Evolutionary conservation across 2,329 filamentous ascomycete species (phyloP).

Genomic region (Aspergillus brunneoviolaceus): DNA sequence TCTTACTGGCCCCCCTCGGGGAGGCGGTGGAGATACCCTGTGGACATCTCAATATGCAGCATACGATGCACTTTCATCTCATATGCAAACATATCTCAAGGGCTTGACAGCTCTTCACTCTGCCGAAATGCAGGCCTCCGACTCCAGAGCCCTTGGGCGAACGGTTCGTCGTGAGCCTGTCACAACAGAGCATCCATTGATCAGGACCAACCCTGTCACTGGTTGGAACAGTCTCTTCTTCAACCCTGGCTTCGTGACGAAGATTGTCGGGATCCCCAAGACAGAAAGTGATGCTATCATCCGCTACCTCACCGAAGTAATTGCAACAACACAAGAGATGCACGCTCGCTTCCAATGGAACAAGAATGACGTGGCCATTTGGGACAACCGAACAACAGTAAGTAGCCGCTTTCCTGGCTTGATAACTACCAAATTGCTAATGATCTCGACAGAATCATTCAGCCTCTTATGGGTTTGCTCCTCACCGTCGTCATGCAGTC

Average conservation of each 20-base stretch:
- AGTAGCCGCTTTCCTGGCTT: constrained; percentile 15
- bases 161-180: constrained; percentile 54
- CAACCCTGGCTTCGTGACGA: constrained; percentile 58
- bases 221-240: constrained; percentile 63
- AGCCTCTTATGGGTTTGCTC: constrained; percentile 57
- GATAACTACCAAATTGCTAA: not conserved
- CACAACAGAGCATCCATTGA: constrained; percentile 56
- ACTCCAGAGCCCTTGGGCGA: constrained; percentile 51
- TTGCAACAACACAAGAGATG: constrained; percentile 63
- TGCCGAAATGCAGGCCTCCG: constrained; percentile 55
- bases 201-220: constrained; percentile 61
- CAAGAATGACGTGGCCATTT: constrained; percentile 65
- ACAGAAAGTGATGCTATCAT: constrained; percentile 56
- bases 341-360: constrained; percentile 67
- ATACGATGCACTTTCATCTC: constrained; percentile 56
- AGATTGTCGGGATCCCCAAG: constrained; percentile 59
- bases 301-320: constrained; percentile 53
- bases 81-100: constrained; percentile 60
- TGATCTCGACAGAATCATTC: constrained; percentile 48
- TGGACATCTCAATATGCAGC: constrained; percentile 60
- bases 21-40: constrained; percentile 58
- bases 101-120: constrained; percentile 57
- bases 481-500: constrained; percentile 57
- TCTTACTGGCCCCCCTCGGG: constrained; percentile 53
- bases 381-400: constrained; percentile 63